These are phyloP conservation scores for Ustilago vetiveriae DNA, from an alignment of 1,284 basidiomycete genomes.

Conservation along the genomic window DNA sequence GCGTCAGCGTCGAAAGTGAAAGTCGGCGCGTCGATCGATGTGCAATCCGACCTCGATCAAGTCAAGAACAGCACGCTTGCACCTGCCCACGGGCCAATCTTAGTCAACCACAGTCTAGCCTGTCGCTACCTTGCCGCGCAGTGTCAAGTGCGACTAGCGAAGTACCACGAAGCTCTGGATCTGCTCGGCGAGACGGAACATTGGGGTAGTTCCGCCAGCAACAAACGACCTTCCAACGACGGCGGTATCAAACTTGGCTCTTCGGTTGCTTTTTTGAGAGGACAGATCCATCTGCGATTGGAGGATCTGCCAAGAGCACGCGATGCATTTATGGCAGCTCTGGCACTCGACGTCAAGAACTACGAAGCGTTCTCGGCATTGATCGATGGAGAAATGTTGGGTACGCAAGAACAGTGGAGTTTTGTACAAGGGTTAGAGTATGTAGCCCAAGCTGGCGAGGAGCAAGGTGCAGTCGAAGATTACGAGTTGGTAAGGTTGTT, in stretches of 20 bases:
- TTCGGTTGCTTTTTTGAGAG: constrained; percentile 84
- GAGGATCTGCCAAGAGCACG: constrained; percentile 89
- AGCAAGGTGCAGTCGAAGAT: constrained; percentile 72
- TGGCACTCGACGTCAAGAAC: constrained; percentile 93
- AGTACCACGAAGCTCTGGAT: constrained; percentile 90
- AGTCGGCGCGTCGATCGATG: constrained; percentile 2
- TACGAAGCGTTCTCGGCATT: constrained; percentile 94
- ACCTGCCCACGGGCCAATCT: constrained; percentile 44
- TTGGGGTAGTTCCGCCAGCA: constrained; percentile 41
- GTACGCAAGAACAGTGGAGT: constrained; percentile 77
- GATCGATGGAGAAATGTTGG: constrained; percentile 77
- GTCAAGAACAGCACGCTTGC: constrained; percentile 25
- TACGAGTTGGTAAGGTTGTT: constrained; percentile 88
- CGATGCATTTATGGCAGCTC: constrained; percentile 91
- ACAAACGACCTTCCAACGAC: constrained; percentile 60
- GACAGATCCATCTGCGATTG: constrained; percentile 90
- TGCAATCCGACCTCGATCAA: constrained; percentile 36
- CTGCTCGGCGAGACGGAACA: constrained; percentile 76
- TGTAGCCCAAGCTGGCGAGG: constrained; percentile 76
- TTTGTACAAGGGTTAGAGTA: constrained; percentile 88
- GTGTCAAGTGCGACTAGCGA: constrained; percentile 90
- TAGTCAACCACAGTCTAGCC: constrained; percentile 59
- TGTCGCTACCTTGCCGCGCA: constrained; percentile 76
- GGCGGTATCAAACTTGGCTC: constrained; percentile 68
- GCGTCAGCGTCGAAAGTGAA: not conserved